phyloP scores from a whole-genome alignment of 1,284 basidiomycete species.

The Malassezia japonica region DNA sequence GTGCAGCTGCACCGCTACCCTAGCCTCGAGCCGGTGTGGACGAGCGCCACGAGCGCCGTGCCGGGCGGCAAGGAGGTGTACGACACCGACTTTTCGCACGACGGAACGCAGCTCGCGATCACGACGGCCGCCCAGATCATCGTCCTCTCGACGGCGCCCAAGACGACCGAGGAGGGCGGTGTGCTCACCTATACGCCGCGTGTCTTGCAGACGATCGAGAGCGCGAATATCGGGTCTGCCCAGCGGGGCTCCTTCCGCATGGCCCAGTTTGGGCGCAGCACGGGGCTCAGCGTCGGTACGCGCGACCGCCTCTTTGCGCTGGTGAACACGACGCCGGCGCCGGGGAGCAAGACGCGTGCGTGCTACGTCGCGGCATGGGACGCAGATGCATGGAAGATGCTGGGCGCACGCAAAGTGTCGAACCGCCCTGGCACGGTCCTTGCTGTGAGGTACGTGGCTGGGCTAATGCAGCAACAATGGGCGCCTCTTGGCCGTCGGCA shows the following conservation, averaged over 20 bases:
- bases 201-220: constrained; percentile 10
- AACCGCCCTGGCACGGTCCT: constrained; percentile 41
- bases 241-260: constrained; percentile 23
- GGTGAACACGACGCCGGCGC: constrained; percentile 22
- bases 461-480: constrained; percentile 56
- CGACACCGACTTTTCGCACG: constrained; percentile 40
- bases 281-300: not conserved
- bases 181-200: not conserved
- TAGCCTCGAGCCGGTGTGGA: constrained; percentile 26
- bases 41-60: constrained; percentile 14
- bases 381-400: constrained; percentile 36
- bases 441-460: constrained; percentile 14
- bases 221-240: not conserved
- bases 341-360: constrained; percentile 34
- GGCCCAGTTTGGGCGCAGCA: constrained; percentile 19
- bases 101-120: constrained; percentile 34
- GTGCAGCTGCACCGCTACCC: constrained; percentile 37
- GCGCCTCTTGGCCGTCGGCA: constrained; percentile 70
- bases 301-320: constrained; percentile 10
- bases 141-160: constrained; percentile 27
- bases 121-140: constrained; percentile 30
- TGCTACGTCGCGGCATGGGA: constrained; percentile 44
- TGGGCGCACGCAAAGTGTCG: constrained; percentile 32
- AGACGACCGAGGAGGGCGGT: constrained; percentile 8
- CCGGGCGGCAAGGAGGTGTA: constrained; percentile 32